A percentile compares a stretch with the other conserved stretches of the same genome.
phyloP scores from a whole-genome alignment of 257 asterid genomes.

The Fraxinus quadrangulata region DNA sequence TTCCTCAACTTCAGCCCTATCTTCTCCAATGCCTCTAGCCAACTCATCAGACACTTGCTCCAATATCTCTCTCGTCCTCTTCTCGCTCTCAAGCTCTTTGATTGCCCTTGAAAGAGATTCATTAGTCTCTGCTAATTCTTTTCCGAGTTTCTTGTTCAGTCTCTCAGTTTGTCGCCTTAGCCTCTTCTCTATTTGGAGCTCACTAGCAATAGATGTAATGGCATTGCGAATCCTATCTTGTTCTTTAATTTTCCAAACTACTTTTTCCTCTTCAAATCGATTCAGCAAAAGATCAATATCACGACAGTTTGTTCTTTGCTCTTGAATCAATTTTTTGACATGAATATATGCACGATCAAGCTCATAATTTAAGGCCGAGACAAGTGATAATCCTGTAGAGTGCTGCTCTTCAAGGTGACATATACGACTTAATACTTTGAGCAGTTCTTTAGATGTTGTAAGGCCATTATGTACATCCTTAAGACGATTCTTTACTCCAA shows the following conservation, averaged over 20 bases:
- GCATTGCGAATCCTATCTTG: constrained; percentile 66
- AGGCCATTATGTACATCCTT: constrained; percentile 73
- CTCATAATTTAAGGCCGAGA: constrained; percentile 74
- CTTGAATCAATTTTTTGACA: constrained; percentile 57
- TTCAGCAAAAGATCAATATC: constrained; percentile 59
- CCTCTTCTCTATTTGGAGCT: constrained; percentile 78
- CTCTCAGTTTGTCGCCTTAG: constrained; percentile 86
- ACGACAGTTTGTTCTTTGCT: constrained; percentile 41
- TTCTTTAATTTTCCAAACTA: constrained; percentile 67
- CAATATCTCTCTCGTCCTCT: constrained; percentile 67
- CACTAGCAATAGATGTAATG: constrained; percentile 54
- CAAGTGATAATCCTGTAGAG: constrained; percentile 59
- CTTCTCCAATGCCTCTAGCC: constrained; percentile 83
- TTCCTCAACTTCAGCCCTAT: constrained; percentile 81
- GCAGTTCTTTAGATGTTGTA: constrained; percentile 70
- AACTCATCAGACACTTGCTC: constrained; percentile 93
- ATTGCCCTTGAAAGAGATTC: constrained; percentile 42
- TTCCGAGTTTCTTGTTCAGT: constrained; percentile 84
- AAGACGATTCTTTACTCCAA: constrained; percentile 54
- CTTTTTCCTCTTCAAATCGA: constrained; percentile 67
- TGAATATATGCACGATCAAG: constrained; percentile 60
- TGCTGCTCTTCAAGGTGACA: constrained; percentile 54
- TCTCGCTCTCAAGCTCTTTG: constrained; percentile 74
- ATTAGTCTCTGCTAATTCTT: constrained; percentile 72
- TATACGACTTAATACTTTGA: constrained; percentile 61